Conservation (phyloP, 2,329 filamentous ascomycete genomes). For the Claviceps sp. region DNA sequence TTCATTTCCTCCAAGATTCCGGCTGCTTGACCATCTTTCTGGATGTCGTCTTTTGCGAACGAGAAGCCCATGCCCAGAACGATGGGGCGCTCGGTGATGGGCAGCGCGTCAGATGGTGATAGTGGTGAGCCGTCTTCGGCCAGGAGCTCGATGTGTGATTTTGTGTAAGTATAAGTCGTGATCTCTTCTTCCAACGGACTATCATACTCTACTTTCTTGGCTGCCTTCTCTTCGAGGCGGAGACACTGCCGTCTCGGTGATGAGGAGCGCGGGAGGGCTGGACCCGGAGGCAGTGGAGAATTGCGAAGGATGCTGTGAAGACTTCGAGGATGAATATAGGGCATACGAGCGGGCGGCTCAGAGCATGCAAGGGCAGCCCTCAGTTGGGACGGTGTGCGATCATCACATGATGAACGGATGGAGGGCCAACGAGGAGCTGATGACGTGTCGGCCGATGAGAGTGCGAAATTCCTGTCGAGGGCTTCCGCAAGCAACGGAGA, state of each 20-base stretch:
- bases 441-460: slow-evolving; percentile 23
- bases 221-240: slow-evolving; percentile 39
- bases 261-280: slow-evolving; percentile 35
- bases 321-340: slow-evolving; percentile 44
- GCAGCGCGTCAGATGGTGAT: slow-evolving; percentile 18
- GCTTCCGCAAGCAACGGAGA: slow-evolving; percentile 42
- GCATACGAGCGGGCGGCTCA: slow-evolving; percentile 12
- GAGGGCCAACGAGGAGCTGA: neutral
- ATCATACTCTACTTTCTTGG: slow-evolving; percentile 47
- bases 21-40: slow-evolving; percentile 48
- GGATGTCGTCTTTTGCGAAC: slow-evolving; percentile 39
- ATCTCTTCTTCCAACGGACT: slow-evolving; percentile 51
- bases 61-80: slow-evolving; percentile 36
- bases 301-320: slow-evolving; percentile 54
- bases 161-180: slow-evolving; percentile 46
- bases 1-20: slow-evolving; percentile 52
- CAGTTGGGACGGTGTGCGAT: slow-evolving; percentile 8
- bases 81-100: slow-evolving; percentile 21
- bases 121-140: slow-evolving; percentile 41
- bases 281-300: slow-evolving; percentile 45
- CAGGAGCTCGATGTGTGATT: slow-evolving; percentile 50
- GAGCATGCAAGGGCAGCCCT: neutral
- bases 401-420: slow-evolving; percentile 7
- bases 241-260: slow-evolving; percentile 41
- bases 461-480: slow-evolving; percentile 36